phyloP scores from a whole-genome alignment of 164 flowering plant species.

The Paratinospora sagittata region DNA sequence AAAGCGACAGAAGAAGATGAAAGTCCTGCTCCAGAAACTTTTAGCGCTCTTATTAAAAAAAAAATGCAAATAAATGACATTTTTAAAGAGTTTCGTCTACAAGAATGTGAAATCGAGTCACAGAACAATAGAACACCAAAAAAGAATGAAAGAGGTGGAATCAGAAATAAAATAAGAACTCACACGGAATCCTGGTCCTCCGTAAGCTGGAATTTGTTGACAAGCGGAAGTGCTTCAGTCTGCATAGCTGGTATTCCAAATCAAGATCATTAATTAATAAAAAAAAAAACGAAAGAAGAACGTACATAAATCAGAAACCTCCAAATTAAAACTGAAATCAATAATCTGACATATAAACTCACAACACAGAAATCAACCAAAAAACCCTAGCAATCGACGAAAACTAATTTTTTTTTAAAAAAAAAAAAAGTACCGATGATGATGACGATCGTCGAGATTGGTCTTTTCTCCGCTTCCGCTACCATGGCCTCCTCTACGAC shows the following conservation, averaged over 20 bases:
- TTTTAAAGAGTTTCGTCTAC: not conserved
- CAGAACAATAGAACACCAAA: not conserved
- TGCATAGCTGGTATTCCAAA: constrained; percentile 72
- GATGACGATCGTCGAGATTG: constrained; percentile 59
- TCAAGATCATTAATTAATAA: constrained; percentile 6
- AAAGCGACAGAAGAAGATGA: too few relatives aligned
- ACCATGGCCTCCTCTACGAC: constrained; percentile 33
- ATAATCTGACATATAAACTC: not conserved
- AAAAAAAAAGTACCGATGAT: constrained; percentile 47
- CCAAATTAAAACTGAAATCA: not conserved
- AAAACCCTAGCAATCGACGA: not conserved
- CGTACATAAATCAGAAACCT: not conserved
- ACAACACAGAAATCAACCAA: not conserved
- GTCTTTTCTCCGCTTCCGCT: constrained; percentile 31
- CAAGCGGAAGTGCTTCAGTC: constrained; percentile 87
- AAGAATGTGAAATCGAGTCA: not conserved
- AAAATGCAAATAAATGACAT: not conserved
- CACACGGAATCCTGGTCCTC: constrained; percentile 60
- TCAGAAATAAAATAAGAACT: constrained; percentile 18
- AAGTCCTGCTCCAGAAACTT: too few relatives aligned
- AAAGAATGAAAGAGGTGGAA: not conserved
- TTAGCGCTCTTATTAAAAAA: too few relatives aligned
- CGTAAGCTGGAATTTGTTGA: constrained; percentile 53
- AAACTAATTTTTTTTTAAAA: not conserved
- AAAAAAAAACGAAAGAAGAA: too few relatives aligned